A percentile compares a stretch with the other conserved stretches of the same genome.
Evolutionary conservation across 176 grass and related monocot genomes (phyloP).

Genomic region (Oryza longistaminata): DNA sequence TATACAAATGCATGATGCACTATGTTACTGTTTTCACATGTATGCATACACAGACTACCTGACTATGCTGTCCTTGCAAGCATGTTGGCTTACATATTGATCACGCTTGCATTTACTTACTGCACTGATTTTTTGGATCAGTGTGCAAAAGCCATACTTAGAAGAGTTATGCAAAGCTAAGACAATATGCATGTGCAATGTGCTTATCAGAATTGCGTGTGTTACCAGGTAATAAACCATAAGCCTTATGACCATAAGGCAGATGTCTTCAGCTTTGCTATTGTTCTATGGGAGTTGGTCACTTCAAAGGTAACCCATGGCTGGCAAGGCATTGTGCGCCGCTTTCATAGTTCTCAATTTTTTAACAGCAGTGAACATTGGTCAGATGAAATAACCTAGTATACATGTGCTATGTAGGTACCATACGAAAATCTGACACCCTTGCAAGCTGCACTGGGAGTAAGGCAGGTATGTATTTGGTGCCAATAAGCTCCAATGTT

Average conservation of each 20-base stretch:
- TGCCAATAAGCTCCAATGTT: not conserved
- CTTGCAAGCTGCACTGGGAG: constrained; percentile 90
- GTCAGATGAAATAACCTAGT: constrained; percentile 10
- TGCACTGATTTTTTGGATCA: not conserved
- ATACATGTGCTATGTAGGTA: constrained; percentile 60
- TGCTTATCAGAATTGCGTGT: constrained; percentile 28
- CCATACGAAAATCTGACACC: constrained; percentile 89
- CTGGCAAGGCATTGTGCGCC: not conserved
- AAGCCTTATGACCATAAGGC: constrained; percentile 79
- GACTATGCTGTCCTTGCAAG: no score
- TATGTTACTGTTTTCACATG: not conserved
- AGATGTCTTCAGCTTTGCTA: constrained; percentile 94
- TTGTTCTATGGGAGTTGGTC: constrained; percentile 86
- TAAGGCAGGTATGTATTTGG: constrained; percentile 69
- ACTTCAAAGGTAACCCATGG: constrained; percentile 76
- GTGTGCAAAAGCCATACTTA: not conserved
- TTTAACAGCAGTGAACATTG: not conserved
- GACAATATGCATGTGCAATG: not conserved
- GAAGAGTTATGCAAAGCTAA: not conserved
- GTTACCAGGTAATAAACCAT: constrained; percentile 90
- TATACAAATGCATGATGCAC: not conserved
- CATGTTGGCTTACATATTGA: not conserved
- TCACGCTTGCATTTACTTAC: not conserved
- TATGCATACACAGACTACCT: not conserved
- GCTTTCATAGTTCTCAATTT: not conserved